Conservation (phyloP, 73 alveolate genomes). For the Paramecium tetraurelia region DNA sequence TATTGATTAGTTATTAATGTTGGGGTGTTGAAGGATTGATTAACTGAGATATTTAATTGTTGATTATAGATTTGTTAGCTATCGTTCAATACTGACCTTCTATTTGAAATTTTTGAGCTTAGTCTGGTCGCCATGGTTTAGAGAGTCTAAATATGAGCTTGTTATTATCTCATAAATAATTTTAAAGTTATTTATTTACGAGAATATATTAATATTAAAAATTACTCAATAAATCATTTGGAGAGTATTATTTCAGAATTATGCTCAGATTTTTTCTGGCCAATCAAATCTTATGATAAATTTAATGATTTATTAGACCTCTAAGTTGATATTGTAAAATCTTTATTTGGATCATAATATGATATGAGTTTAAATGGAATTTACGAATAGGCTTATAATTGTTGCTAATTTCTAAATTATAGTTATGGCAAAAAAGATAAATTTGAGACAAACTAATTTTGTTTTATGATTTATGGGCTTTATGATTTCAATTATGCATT, state of each 20-base stretch:
- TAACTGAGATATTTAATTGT: background rate
- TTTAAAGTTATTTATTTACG: background rate
- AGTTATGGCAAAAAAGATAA: background rate
- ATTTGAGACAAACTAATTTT: background rate
- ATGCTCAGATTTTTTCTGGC: slow-evolving; percentile 1
- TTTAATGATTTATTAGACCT: slow-evolving; percentile 20
- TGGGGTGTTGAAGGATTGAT: background rate
- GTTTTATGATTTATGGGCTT: slow-evolving; percentile 7
- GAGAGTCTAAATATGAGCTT: background rate
- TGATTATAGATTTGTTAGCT: background rate
- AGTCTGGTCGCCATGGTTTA: background rate
- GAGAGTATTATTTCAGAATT: background rate
- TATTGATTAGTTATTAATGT: background rate
- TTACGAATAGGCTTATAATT: background rate
- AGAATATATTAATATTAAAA: background rate
- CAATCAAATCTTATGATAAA: slow-evolving; percentile 3
- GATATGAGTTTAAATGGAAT: background rate
- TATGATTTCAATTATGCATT: background rate
- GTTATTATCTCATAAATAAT: background rate
- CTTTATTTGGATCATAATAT: background rate
- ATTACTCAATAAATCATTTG: background rate
- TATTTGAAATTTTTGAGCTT: background rate
- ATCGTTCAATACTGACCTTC: background rate
- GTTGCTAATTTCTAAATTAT: background rate
- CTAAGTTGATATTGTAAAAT: background rate